Conservation (phyloP, 2,329 filamentous ascomycete species). For the Xylaria sp. region DNA sequence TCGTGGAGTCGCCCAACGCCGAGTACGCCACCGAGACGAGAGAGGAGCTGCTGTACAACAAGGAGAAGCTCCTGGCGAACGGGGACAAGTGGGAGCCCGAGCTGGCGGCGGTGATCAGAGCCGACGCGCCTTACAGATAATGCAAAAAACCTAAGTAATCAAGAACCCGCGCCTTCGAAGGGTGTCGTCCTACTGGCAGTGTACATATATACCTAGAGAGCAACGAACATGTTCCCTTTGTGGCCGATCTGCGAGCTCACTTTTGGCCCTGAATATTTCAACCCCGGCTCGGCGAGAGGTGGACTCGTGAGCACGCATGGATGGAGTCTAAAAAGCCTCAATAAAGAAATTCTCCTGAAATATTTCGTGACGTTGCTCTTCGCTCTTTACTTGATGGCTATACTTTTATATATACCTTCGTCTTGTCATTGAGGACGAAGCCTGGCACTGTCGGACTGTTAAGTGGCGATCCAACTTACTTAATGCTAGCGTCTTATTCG, state of each 20-base stretch:
- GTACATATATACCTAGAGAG: conserved; percentile 25
- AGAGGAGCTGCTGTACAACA: conserved; percentile 97
- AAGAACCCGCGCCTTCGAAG: not conserved
- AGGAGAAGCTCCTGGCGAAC: conserved; percentile 87
- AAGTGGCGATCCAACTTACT: too few relatives aligned
- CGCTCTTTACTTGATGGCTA: too few relatives aligned
- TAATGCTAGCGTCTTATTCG: too few relatives aligned
- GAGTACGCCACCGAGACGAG: conserved; percentile 69
- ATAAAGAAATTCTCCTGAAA: too few relatives aligned
- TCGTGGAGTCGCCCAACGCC: conserved; percentile 65
- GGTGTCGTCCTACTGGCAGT: conserved; percentile 22
- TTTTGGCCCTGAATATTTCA: not conserved
- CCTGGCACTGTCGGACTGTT: too few relatives aligned
- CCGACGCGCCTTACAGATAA: conserved; percentile 90
- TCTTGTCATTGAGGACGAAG: too few relatives aligned
- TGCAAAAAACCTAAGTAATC: not conserved
- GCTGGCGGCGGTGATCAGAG: conserved; percentile 86
- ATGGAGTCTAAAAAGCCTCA: too few relatives aligned
- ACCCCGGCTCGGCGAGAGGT: too few relatives aligned
- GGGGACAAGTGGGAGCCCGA: conserved; percentile 98
- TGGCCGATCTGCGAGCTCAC: conserved; percentile 5
- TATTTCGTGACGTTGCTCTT: too few relatives aligned
- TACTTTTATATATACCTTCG: too few relatives aligned
- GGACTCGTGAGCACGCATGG: too few relatives aligned
- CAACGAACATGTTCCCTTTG: conserved; percentile 23